Percentiles rank a stretch among this genome's conserved stretches.
These are phyloP conservation scores for Mycena floridula DNA, from an alignment of 768 basidiomycete species.

Conservation along the genomic window DNA sequence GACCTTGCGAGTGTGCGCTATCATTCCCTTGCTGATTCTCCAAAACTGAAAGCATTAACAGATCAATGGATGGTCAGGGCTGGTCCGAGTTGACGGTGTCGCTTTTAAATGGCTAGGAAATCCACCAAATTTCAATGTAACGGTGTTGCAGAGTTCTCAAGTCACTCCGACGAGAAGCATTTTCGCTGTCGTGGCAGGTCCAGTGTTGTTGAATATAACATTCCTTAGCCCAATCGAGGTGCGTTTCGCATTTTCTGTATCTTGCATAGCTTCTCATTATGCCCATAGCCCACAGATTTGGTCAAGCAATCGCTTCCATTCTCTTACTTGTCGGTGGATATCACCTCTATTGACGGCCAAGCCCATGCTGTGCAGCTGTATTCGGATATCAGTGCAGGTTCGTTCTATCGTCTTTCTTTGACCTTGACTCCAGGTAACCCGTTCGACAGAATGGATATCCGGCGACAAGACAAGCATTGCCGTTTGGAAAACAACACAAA, in stretches of 20 bases:
- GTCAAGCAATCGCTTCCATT: slow-evolving; percentile 25
- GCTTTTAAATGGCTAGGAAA: slow-evolving; percentile 8
- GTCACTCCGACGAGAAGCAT: slow-evolving; percentile 11
- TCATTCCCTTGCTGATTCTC: neutral
- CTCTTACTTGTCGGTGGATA: slow-evolving; percentile 19
- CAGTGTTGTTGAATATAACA: slow-evolving; percentile 5
- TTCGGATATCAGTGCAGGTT: slow-evolving; percentile 21
- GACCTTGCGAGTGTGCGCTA: slow-evolving; percentile 6
- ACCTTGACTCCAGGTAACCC: neutral
- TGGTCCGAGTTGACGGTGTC: slow-evolving; percentile 10
- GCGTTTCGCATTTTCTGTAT: neutral
- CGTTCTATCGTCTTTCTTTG: slow-evolving; percentile 1
- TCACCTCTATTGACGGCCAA: slow-evolving; percentile 15
- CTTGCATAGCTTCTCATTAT: neutral
- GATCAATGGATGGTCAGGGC: slow-evolving; percentile 10
- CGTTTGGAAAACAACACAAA: slow-evolving; percentile 7
- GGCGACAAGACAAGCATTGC: neutral
- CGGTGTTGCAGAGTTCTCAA: slow-evolving; percentile 4
- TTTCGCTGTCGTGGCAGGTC: slow-evolving; percentile 1
- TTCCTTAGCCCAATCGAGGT: slow-evolving; percentile 14
- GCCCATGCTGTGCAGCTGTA: slow-evolving; percentile 23
- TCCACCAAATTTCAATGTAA: neutral
- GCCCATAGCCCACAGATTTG: slow-evolving; percentile 8
- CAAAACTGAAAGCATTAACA: neutral
- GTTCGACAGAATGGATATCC: slow-evolving; percentile 9